These are phyloP conservation scores for Patellifolia procumbens DNA, from an alignment of 179 eudicot genomes.

Conservation along the genomic window DNA sequence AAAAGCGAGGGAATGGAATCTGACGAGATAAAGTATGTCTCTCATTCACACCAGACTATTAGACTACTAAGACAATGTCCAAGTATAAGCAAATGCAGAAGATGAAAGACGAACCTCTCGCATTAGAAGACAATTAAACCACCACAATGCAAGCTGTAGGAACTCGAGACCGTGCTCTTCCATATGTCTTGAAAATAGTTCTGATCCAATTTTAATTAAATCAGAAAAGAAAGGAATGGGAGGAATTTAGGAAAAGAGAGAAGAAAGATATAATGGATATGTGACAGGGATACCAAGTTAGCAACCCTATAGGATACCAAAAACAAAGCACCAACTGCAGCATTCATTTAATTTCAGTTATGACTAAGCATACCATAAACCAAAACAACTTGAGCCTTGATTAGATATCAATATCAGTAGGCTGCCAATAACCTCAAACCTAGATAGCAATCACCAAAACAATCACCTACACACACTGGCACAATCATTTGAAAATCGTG, in stretches of 20 bases:
- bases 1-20: conserved; percentile 52
- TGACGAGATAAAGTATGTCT: conserved; percentile 25
- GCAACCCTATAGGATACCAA: too few relatives aligned
- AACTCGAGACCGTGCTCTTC: conserved; percentile 96
- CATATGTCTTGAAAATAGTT: conserved; percentile 87
- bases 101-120: conserved; percentile 65
- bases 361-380: too few relatives aligned
- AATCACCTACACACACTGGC: too few relatives aligned
- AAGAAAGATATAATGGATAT: not conserved
- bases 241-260: not conserved
- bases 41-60: conserved; percentile 18
- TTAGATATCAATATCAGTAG: too few relatives aligned
- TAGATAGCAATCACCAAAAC: too few relatives aligned
- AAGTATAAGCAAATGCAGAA: not conserved
- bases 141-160: conserved; percentile 96
- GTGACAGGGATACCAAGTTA: too few relatives aligned
- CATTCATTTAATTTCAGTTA: too few relatives aligned
- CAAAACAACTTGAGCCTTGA: too few relatives aligned
- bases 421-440: too few relatives aligned
- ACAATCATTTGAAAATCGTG: too few relatives aligned
- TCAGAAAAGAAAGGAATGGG: not conserved
- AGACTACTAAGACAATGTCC: too few relatives aligned
- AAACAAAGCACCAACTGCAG: too few relatives aligned
- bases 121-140: conserved; percentile 98
- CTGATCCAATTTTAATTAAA: conserved; percentile 38